Percentiles rank a stretch among this genome's conserved stretches.
phyloP scores from a whole-genome alignment of 148 eudicot genomes.

The Amaranthus cruentus region DNA sequence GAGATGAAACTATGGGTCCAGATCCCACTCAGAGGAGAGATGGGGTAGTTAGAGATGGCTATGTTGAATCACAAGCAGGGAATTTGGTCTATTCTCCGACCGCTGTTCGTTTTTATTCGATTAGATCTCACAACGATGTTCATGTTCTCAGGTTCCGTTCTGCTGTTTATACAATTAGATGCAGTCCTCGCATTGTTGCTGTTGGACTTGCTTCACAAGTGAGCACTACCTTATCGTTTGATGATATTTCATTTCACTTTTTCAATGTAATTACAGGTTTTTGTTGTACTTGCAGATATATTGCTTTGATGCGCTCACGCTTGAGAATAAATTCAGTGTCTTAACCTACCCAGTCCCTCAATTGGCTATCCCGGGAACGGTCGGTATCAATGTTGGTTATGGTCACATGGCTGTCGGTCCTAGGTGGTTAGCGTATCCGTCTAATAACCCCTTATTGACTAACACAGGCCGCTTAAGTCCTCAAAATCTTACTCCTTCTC shows the following conservation, averaged over 20 bases:
- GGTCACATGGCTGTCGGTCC: slow-evolving; percentile 97
- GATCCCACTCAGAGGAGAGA: slow-evolving; percentile 52
- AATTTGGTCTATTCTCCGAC: slow-evolving; percentile 56
- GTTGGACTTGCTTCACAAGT: slow-evolving; percentile 93
- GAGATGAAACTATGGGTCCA: slow-evolving; percentile 57
- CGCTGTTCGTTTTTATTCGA: slow-evolving; percentile 87
- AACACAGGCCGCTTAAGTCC: slow-evolving; percentile 90
- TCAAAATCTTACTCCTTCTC: slow-evolving; percentile 73
- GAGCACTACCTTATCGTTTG: slow-evolving; percentile 24
- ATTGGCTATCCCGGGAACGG: slow-evolving; percentile 53
- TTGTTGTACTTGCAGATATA: slow-evolving; percentile 61
- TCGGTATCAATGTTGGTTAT: slow-evolving; percentile 73
- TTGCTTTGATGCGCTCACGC: slow-evolving; percentile 84
- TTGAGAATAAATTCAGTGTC: slow-evolving; percentile 88
- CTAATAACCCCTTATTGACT: slow-evolving; percentile 65
- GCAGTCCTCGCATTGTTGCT: slow-evolving; percentile 89
- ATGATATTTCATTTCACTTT: not conserved
- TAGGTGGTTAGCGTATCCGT: slow-evolving; percentile 95
- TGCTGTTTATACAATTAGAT: slow-evolving; percentile 71
- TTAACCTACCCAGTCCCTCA: slow-evolving; percentile 92
- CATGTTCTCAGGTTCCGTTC: slow-evolving; percentile 82
- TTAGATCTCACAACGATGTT: slow-evolving; percentile 76
- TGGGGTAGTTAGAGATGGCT: slow-evolving; percentile 35
- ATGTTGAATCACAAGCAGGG: slow-evolving; percentile 47
- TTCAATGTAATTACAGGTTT: slow-evolving; percentile 9